Conservation (phyloP, 225 moss, liverwort and hornwort genomes). For the Lunularia cruciata region DNA sequence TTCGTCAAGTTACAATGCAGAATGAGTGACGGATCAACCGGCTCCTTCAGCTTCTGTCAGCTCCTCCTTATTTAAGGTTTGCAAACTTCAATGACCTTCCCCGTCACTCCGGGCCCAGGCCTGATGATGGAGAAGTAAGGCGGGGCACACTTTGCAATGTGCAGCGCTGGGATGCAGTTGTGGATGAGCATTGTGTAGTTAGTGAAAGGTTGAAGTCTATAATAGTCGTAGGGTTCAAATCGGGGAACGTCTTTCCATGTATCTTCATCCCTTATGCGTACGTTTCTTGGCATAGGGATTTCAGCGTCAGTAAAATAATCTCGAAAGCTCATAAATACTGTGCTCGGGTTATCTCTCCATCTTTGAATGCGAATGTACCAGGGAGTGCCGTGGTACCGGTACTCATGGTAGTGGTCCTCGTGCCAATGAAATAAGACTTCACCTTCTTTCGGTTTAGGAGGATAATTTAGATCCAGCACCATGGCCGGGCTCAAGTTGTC, state of each 20-base stretch:
- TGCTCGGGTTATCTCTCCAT: constrained; percentile 32
- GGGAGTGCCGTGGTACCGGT: constrained; percentile 27
- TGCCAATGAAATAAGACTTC: constrained; percentile 43
- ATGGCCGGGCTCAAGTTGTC: too few species aligned
- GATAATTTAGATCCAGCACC: constrained; percentile 40
- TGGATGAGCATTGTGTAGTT: constrained; percentile 36
- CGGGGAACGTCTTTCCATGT: constrained; percentile 33
- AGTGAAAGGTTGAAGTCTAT: constrained; percentile 30
- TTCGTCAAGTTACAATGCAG: too few species aligned
- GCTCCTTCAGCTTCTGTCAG: too few species aligned
- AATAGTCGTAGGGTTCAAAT: constrained; percentile 24
- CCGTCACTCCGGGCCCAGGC: constrained; percentile 13
- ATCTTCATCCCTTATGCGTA: constrained; percentile 39
- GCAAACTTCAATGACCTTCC: constrained; percentile 21
- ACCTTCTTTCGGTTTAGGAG: constrained; percentile 30
- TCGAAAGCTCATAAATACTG: constrained; percentile 34
- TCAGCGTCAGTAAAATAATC: constrained; percentile 26
- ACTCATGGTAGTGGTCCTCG: constrained; percentile 45
- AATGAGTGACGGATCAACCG: too few species aligned
- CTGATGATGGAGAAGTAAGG: constrained; percentile 44
- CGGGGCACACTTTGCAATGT: constrained; percentile 28
- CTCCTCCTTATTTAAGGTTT: too few species aligned
- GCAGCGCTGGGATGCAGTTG: constrained; percentile 29
- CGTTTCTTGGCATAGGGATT: constrained; percentile 40
- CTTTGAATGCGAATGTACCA: constrained; percentile 44